Conservation (phyloP, 2,329 filamentous ascomycete genomes). For the Fusarium neocosmosporiellum region DNA sequence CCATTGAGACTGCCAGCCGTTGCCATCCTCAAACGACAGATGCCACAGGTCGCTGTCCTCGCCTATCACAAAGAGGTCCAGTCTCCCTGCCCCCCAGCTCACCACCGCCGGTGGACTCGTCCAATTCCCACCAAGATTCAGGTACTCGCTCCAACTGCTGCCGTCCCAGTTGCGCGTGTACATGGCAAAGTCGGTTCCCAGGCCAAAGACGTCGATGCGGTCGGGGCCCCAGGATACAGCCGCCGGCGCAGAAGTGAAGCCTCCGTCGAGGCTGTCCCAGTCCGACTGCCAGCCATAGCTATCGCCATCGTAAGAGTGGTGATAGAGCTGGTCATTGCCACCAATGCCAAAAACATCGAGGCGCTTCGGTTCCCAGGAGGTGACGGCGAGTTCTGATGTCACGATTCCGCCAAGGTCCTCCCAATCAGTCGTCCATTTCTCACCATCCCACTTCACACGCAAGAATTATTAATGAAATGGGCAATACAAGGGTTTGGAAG, state of each 20-base stretch:
- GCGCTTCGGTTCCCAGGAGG: neutral
- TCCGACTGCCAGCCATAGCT: neutral
- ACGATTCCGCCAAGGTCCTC: neutral
- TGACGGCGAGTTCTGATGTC: neutral
- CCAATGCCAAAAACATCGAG: neutral
- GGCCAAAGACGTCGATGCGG: constrained; percentile 41
- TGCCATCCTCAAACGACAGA: constrained; percentile 37
- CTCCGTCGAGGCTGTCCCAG: constrained; percentile 29
- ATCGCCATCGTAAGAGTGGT: neutral
- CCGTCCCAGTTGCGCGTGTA: constrained; percentile 38
- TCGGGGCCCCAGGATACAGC: constrained; percentile 40
- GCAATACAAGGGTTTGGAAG: neutral
- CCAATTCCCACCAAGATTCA: constrained; percentile 41
- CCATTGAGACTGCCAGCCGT: constrained; percentile 35
- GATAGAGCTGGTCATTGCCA: neutral
- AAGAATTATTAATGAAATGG: neutral
- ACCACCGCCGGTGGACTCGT: constrained; percentile 40
- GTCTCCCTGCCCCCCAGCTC: constrained; percentile 41
- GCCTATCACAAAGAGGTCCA: constrained; percentile 45
- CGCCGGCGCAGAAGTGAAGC: constrained; percentile 28
- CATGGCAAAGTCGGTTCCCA: constrained; percentile 34
- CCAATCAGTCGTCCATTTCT: neutral
- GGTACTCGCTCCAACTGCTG: constrained; percentile 31
- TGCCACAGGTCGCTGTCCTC: constrained; percentile 44
- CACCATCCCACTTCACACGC: neutral